Base-by-base conservation (phyloP, 495 filamentous ascomycete genomes). In the Xylaria grammica region DNA sequence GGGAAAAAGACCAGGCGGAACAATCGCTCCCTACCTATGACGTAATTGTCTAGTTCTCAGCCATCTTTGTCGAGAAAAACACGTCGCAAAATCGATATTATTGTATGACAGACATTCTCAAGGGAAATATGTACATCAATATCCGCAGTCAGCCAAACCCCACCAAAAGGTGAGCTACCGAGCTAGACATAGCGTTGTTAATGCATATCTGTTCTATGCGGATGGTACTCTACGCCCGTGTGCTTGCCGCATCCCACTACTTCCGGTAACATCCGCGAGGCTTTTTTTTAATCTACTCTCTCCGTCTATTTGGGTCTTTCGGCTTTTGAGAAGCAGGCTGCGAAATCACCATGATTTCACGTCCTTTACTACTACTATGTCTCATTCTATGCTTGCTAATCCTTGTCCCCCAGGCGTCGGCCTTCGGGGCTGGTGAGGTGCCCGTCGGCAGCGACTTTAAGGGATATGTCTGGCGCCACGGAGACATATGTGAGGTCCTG, bases 381-480 rank as follows among this genome's bases (percentile, higher is more conserved):
- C 49, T 63, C 38, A 17, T 63, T 36, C 20, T 63, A 53, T 53
- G 49, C 45, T 72, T 89, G 19, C 74, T 86, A 29, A 66, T 91
- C n/a, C 74, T 92, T 5, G 73, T 85, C 19, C 75, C 82, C 15
- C 83, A 83, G 19, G 71, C 82, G 62, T 71, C 80, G 46, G 91
- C 91, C 17, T 94, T 94, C 72, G 91, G 91, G 46, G 91, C 91
- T 45, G 91, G 91, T 19, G 93, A 93, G 67, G 91, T 93, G 62
- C 90, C 91, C 24, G 87, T 85, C 0, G 91, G 93, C 68, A 89
- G 90, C 3, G 83, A 86, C 64, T 84, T 94, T 64, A 91, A 94
- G 74, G 91, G 91, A 34, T 82, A 87, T 51, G 94, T 94, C 71
- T 94, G 89, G 85, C 89, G 91, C 60, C 91, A 94, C 89, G 91